Percentiles rank a stretch among this genome's conserved stretches.
Evolutionary conservation across 2,329 filamentous ascomycete species (phyloP).

Genomic region (Aspergillus fumigatus): DNA sequence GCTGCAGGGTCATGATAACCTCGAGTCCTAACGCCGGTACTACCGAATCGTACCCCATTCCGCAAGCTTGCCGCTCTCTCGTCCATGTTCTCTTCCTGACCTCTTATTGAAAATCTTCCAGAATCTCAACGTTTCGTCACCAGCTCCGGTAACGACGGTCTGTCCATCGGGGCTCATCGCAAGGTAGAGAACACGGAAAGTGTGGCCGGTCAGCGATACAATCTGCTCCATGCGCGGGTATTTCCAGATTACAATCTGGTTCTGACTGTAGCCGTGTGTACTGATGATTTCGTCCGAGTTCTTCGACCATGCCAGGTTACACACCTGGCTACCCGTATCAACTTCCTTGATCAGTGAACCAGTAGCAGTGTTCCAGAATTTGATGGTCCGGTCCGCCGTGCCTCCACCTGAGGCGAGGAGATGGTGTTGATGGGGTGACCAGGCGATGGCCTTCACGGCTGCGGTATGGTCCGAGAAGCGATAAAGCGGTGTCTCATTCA

Average conservation of each 20-base stretch:
- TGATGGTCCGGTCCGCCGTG: slow-evolving; percentile 91
- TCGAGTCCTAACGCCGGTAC: slow-evolving; percentile 1
- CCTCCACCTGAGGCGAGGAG: slow-evolving; percentile 93
- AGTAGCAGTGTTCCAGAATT: slow-evolving; percentile 95
- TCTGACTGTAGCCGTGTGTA: slow-evolving; percentile 95
- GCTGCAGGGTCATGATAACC: slow-evolving; percentile 5
- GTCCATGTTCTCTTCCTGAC: slow-evolving; percentile 63
- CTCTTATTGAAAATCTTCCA: slow-evolving; percentile 94
- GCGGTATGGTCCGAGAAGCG: slow-evolving; percentile 94
- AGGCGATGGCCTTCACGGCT: slow-evolving; percentile 94
- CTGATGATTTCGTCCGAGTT: slow-evolving; percentile 97
- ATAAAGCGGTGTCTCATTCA: slow-evolving; percentile 85
- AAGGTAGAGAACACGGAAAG: slow-evolving; percentile 90
- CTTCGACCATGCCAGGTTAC: slow-evolving; percentile 94
- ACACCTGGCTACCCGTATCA: slow-evolving; percentile 97
- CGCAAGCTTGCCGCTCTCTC: slow-evolving; percentile 61
- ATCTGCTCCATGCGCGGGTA: slow-evolving; percentile 98
- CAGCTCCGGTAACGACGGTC: slow-evolving; percentile 90
- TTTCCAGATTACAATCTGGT: slow-evolving; percentile 99
- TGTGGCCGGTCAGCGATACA: slow-evolving; percentile 90
- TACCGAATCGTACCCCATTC: slow-evolving; percentile 80
- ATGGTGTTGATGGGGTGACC: slow-evolving; percentile 93
- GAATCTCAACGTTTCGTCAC: slow-evolving; percentile 92
- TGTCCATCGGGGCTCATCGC: slow-evolving; percentile 96
- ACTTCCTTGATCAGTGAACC: slow-evolving; percentile 78